Base-by-base conservation (phyloP, 2,329 filamentous ascomycete genomes). In the Cladophialophora exuberans region DNA sequence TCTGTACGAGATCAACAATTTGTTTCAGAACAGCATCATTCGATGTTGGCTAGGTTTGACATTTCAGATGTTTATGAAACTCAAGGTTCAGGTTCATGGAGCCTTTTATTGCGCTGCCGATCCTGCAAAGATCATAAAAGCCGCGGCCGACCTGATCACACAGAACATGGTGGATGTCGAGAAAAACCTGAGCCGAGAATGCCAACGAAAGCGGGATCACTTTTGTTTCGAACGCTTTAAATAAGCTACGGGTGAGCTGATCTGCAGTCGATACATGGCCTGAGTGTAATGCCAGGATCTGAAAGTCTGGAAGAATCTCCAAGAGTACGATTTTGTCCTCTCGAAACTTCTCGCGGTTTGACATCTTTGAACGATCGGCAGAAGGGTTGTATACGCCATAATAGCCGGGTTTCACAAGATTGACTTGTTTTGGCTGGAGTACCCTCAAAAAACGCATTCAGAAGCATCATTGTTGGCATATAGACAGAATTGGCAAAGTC, bases 161-260 rank as follows among this genome's bases (percentile, higher is more conserved):
- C 2, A 75, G 58, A 2, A 57, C 48, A 51, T 74, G 67, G 11
- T 73, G 68, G 28, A 76, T 71, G 36, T 78, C 75, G 3, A 79
- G 69, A 52, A 72, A 73, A 9, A 74, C 52, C 42, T 78, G 74
- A 3, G 68, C 64, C 6, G 72, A 73, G 51, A 77, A 78, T 1
- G 71, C 63, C 6, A 72, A 63, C 54, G 66, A 70, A 33, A 76
- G 68, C 0, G 74, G 63, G 2, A 74, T 49, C 4, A 67, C 39
- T 1, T 54, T 41, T 0, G 69, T 74, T 4, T 64, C 54, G 23
- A 65, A 60, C 15, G 73, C 52, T 33, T 71, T 62, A 18, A 63
- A 61, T 9, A 76, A 62, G 1, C 69, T 70, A 1, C 71, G 70
- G 2, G 71, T 63, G 26, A 76, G 65, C 49, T 73, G 71, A 46